Conservation (phyloP, 352 stramenopile genomes). For the Pythium apleroticum region DNA sequence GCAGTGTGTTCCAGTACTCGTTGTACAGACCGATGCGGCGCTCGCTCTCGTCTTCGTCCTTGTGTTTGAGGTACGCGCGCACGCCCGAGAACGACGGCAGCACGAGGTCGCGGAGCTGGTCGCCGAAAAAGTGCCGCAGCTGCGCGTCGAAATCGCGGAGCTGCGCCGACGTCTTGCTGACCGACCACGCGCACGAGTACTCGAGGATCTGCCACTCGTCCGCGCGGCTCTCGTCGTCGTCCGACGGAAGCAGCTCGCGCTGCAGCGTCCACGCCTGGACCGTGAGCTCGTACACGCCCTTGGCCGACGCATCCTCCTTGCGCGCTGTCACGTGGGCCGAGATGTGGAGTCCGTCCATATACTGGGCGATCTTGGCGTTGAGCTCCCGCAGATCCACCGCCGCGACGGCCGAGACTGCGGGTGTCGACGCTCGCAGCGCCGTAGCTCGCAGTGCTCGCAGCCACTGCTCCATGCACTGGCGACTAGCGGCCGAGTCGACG, state of each 20-base stretch:
- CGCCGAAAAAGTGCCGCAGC: slow-evolving; percentile 43
- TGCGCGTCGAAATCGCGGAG: slow-evolving; percentile 54
- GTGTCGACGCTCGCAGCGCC: slow-evolving; percentile 4
- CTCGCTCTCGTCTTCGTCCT: slow-evolving; percentile 34
- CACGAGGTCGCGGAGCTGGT: slow-evolving; percentile 46
- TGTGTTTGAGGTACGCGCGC: slow-evolving; percentile 28
- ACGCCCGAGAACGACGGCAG: slow-evolving; percentile 42
- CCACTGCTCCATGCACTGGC: slow-evolving; percentile 51
- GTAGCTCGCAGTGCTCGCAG: slow-evolving; percentile 37
- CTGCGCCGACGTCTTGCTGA: slow-evolving; percentile 47
- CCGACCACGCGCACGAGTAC: slow-evolving; percentile 56
- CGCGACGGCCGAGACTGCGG: neutral
- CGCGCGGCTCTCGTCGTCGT: slow-evolving; percentile 14
- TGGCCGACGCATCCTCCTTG: slow-evolving; percentile 24
- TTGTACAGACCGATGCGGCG: slow-evolving; percentile 43
- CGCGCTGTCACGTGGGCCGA: slow-evolving; percentile 40
- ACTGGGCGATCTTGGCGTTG: slow-evolving; percentile 39
- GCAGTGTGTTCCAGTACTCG: slow-evolving; percentile 50
- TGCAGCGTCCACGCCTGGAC: slow-evolving; percentile 64
- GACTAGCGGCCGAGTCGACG: slow-evolving; percentile 36
- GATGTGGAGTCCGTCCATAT: slow-evolving; percentile 55
- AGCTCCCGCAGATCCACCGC: slow-evolving; percentile 40
- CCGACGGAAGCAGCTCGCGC: slow-evolving; percentile 41
- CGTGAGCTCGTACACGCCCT: slow-evolving; percentile 47
- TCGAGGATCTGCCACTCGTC: slow-evolving; percentile 58